Evolutionary conservation across 306 rosid species (phyloP).

Genomic region (Styphnolobium japonicum): DNA sequence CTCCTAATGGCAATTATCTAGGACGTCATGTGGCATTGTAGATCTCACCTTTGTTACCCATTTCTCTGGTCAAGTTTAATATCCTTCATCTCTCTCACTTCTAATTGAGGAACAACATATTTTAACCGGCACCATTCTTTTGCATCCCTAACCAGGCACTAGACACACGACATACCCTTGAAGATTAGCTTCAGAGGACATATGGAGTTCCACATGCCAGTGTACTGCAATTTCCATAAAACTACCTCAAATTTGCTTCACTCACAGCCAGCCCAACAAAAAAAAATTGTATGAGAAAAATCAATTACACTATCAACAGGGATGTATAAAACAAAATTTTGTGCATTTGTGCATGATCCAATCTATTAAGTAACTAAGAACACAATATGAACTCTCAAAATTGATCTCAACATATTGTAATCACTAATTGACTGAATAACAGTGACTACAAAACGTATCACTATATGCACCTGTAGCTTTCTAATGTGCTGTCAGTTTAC

Average conservation of each 20-base stretch:
- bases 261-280: background rate
- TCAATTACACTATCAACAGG: background rate
- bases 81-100: background rate
- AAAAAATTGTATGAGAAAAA: background rate
- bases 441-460: conserved; percentile 8
- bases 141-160: background rate
- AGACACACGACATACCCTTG: background rate
- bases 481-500: conserved; percentile 29
- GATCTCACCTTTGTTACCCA: background rate
- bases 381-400: conserved; percentile 9
- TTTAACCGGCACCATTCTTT: background rate
- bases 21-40: background rate
- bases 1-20: background rate
- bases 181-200: background rate
- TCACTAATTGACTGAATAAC: conserved; percentile 17
- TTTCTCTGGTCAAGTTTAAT: background rate
- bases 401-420: conserved; percentile 17
- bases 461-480: conserved; percentile 37
- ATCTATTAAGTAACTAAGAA: background rate
- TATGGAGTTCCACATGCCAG: background rate
- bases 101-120: background rate
- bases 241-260: background rate
- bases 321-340: background rate
- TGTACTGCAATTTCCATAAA: background rate
- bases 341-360: background rate